Percentiles rank a stretch among this genome's conserved stretches.
Evolutionary conservation across 1,139 yeast species (phyloP).

Genomic region (Suhomyces anneliseae): DNA sequence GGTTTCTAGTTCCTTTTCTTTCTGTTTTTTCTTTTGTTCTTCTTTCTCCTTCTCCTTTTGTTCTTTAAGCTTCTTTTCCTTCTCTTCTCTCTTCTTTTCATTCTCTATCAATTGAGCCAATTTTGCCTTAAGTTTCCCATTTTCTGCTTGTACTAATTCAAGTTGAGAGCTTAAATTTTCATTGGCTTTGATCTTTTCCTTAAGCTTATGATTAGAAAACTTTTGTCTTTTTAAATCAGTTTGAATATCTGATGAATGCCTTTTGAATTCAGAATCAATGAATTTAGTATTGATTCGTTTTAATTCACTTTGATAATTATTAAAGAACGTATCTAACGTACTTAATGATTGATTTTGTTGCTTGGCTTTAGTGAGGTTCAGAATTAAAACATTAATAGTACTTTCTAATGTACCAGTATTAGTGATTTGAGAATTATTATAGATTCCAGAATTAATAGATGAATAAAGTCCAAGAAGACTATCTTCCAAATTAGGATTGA

Average conservation of each 20-base stretch:
- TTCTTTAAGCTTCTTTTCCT: background rate
- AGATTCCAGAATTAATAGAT: conserved; percentile 59
- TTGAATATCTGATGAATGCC: conserved; percentile 21
- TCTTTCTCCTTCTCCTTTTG: background rate
- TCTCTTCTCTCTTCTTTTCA: conserved; percentile 3
- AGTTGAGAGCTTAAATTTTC: conserved; percentile 21
- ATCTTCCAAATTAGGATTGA: conserved; percentile 62
- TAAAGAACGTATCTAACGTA: conserved; percentile 32
- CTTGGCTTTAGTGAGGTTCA: conserved; percentile 33
- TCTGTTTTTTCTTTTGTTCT: too few species aligned
- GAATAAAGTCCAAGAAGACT: conserved; percentile 56
- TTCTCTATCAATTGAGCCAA: conserved; percentile 8
- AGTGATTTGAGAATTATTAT: conserved; percentile 60
- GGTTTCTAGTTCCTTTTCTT: background rate
- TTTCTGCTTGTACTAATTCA: conserved; percentile 6
- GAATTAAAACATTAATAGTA: conserved; percentile 30
- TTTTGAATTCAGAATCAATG: conserved; percentile 26
- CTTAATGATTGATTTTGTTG: conserved; percentile 38
- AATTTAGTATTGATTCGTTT: conserved; percentile 30
- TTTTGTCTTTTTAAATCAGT: conserved; percentile 24
- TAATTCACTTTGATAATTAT: conserved; percentile 28
- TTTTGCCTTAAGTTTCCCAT: conserved; percentile 10
- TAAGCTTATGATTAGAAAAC: conserved; percentile 18
- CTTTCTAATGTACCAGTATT: conserved; percentile 53
- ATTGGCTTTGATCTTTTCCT: conserved; percentile 19